Conservation (phyloP, 2,329 filamentous ascomycete species). For the Cordyceps fumosorosea region DNA sequence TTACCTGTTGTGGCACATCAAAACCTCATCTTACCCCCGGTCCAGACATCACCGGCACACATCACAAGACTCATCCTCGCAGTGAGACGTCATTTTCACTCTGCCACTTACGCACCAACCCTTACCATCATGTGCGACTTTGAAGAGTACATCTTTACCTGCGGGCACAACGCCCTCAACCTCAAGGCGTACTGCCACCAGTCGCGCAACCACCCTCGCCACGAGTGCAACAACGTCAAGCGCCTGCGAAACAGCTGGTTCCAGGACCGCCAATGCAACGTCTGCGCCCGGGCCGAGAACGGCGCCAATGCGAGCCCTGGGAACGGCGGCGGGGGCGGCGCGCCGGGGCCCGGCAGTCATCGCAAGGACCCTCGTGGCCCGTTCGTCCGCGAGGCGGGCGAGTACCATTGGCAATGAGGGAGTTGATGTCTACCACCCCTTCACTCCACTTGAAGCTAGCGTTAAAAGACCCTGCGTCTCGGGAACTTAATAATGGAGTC, state of each 20-base stretch:
- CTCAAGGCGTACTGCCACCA: conserved; percentile 68
- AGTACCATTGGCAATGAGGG: not conserved
- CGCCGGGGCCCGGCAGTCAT: not conserved
- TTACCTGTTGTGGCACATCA: not conserved
- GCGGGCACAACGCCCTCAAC: conserved; percentile 52
- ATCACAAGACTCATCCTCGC: not conserved
- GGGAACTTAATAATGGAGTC: not conserved
- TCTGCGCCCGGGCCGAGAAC: not conserved
- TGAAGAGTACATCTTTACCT: conserved; percentile 62
- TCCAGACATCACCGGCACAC: not conserved
- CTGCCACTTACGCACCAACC: not conserved
- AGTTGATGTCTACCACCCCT: too few relatives aligned
- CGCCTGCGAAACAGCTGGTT: conserved; percentile 55
- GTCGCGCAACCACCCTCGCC: conserved; percentile 63
- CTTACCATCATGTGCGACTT: conserved; percentile 52
- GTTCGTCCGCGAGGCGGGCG: not conserved
- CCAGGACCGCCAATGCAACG: conserved; percentile 28
- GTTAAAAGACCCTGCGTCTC: not conserved
- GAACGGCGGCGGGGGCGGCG: not conserved
- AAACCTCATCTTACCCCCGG: not conserved
- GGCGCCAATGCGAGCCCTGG: not conserved
- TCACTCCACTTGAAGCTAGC: not conserved
- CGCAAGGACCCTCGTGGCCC: conserved; percentile 3
- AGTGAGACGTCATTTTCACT: not conserved
- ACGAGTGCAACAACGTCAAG: conserved; percentile 63